These are phyloP conservation scores for Skeletonema tropicum DNA, from an alignment of 108 stramenopile genomes.

Conservation along the genomic window DNA sequence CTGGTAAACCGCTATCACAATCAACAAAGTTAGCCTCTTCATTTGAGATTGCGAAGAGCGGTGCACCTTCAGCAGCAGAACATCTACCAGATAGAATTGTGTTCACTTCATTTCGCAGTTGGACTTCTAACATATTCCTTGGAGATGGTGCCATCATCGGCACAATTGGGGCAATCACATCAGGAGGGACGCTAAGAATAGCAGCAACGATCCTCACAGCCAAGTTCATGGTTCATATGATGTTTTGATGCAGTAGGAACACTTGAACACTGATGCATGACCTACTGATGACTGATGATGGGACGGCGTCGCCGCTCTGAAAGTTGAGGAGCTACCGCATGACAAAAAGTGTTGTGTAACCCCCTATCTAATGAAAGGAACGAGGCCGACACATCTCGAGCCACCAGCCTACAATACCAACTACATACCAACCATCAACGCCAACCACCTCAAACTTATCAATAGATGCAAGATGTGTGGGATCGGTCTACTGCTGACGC, in stretches of 20 bases:
- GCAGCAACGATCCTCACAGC: slow-evolving; percentile 57
- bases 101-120: slow-evolving; percentile 47
- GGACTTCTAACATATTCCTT: slow-evolving; percentile 27
- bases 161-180: slow-evolving; percentile 55
- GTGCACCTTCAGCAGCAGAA: slow-evolving; percentile 21
- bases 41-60: slow-evolving; percentile 37
- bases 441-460: too few species aligned
- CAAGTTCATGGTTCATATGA: slow-evolving; percentile 41
- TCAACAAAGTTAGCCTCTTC: slow-evolving; percentile 43
- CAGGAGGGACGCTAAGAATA: slow-evolving; percentile 59
- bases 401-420: too few species aligned
- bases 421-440: too few species aligned
- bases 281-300: too few species aligned
- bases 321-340: not conserved
- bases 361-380: not conserved
- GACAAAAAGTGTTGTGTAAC: not conserved
- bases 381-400: too few species aligned
- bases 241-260: too few species aligned
- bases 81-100: slow-evolving; percentile 36
- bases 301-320: not conserved
- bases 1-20: slow-evolving; percentile 35
- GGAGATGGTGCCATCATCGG: slow-evolving; percentile 70
- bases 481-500: slow-evolving; percentile 36
- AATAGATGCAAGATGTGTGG: slow-evolving; percentile 48
- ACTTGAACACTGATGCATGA: too few species aligned